phyloP scores from a whole-genome alignment of 2,329 filamentous ascomycete genomes.

The Aureobasidium subglaciale region DNA sequence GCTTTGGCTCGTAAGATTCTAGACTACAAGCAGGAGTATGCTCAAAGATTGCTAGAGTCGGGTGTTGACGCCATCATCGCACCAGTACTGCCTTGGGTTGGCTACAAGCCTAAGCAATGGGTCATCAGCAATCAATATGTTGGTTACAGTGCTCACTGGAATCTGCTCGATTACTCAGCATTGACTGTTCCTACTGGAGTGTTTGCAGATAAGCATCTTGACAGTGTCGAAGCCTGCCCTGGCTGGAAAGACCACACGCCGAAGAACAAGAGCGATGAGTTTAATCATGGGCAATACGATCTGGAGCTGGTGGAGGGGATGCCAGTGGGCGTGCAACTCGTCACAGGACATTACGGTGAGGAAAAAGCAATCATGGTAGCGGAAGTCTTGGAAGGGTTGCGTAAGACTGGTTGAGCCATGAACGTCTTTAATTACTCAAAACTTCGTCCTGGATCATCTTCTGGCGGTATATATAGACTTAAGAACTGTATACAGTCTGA shows the following conservation, averaged over 20 bases:
- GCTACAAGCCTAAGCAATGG: conserved; percentile 33
- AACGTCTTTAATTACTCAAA: too few relatives aligned
- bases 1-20: conserved; percentile 30
- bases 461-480: too few relatives aligned
- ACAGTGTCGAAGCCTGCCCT: neutral
- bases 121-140: conserved; percentile 51
- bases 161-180: conserved; percentile 43
- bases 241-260: neutral
- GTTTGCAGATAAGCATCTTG: neutral
- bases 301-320: conserved; percentile 4
- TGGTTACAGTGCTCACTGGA: conserved; percentile 51
- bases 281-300: conserved; percentile 1
- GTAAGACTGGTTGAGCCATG: too few relatives aligned
- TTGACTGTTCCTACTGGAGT: conserved; percentile 23
- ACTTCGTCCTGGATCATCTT: too few relatives aligned
- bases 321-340: neutral
- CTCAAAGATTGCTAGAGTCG: conserved; percentile 29
- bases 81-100: conserved; percentile 50
- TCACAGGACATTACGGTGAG: conserved; percentile 1
- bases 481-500: too few relatives aligned
- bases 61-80: conserved; percentile 57
- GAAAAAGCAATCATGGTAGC: conserved; percentile 6
- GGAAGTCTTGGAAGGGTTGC: neutral
- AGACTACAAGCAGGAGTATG: conserved; percentile 4
- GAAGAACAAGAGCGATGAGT: conserved; percentile 6